phyloP scores from a whole-genome alignment of 2,329 filamentous ascomycete genomes.

The Diplodia sapinea region DNA sequence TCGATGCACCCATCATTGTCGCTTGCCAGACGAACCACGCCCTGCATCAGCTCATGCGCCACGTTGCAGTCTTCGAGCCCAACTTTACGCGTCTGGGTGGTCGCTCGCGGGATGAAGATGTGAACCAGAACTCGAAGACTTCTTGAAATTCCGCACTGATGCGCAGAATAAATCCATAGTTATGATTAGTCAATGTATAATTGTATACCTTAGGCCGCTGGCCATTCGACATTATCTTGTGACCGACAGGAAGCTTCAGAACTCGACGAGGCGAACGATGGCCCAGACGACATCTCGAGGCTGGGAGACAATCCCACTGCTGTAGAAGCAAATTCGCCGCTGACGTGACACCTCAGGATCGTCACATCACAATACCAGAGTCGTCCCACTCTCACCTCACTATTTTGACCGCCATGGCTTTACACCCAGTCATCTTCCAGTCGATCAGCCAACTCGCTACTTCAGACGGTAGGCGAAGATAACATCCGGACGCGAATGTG shows the following conservation, averaged over 20 bases:
- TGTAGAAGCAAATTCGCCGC: too few species aligned
- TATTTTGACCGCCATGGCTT: too few species aligned
- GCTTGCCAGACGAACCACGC: conserved; percentile 91
- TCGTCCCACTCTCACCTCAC: too few species aligned
- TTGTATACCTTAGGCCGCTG: background rate
- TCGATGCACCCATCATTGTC: conserved; percentile 73
- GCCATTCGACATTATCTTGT: background rate
- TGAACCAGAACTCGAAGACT: conserved; percentile 51
- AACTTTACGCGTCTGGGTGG: conserved; percentile 72
- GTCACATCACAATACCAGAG: too few species aligned
- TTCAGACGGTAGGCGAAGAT: too few species aligned
- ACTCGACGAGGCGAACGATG: background rate
- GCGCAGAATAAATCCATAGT: background rate
- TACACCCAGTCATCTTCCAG: too few species aligned
- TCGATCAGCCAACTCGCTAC: too few species aligned
- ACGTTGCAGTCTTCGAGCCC: conserved; percentile 66
- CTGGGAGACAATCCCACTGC: too few species aligned
- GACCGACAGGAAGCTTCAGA: background rate
- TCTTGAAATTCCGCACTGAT: background rate
- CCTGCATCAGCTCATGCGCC: conserved; percentile 77
- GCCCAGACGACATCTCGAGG: background rate
- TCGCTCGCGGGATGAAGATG: conserved; percentile 66
- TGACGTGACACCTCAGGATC: too few species aligned
- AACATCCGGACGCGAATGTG: too few species aligned
- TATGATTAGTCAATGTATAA: background rate